These are phyloP conservation scores for Moesziomyces sp. DNA, from an alignment of 1,284 basidiomycete species.

Conservation along the genomic window DNA sequence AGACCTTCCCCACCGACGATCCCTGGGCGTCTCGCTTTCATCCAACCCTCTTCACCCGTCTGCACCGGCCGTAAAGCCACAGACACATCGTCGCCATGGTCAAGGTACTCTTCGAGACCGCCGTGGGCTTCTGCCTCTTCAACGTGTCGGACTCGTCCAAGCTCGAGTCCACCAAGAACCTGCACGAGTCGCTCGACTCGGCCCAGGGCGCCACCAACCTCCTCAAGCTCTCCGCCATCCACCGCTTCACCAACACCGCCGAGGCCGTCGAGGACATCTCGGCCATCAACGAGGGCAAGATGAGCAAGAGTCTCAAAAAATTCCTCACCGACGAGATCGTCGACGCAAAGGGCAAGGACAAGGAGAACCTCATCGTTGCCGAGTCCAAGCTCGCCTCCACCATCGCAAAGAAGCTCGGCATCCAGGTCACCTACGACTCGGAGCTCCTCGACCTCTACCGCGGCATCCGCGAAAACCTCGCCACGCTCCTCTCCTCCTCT, in stretches of 20 bases:
- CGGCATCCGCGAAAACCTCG: conserved; percentile 90
- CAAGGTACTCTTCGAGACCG: conserved; percentile 67
- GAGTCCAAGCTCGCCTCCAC: conserved; percentile 82
- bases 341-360: conserved; percentile 82
- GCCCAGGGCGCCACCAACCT: conserved; percentile 87
- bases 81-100: conserved; percentile 53
- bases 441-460: conserved; percentile 87
- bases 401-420: conserved; percentile 92
- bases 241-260: conserved; percentile 95
- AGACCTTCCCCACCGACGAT: too few relatives aligned
- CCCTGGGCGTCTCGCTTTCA: neutral
- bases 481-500: conserved; percentile 75
- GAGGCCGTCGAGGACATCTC: conserved; percentile 99
- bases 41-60: conserved; percentile 1
- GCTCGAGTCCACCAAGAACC: conserved; percentile 79
- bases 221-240: conserved; percentile 87
- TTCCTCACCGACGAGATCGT: conserved; percentile 89
- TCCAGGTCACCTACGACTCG: conserved; percentile 81
- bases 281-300: conserved; percentile 88
- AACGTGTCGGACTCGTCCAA: conserved; percentile 91
- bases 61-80: neutral
- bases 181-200: conserved; percentile 91
- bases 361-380: conserved; percentile 83
- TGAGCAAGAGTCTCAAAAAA: conserved; percentile 91
- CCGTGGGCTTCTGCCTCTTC: conserved; percentile 91